Evolutionary conservation across 371 early-diverging fungal genomes (phyloP).

Genomic region (Mucor irregularis): DNA sequence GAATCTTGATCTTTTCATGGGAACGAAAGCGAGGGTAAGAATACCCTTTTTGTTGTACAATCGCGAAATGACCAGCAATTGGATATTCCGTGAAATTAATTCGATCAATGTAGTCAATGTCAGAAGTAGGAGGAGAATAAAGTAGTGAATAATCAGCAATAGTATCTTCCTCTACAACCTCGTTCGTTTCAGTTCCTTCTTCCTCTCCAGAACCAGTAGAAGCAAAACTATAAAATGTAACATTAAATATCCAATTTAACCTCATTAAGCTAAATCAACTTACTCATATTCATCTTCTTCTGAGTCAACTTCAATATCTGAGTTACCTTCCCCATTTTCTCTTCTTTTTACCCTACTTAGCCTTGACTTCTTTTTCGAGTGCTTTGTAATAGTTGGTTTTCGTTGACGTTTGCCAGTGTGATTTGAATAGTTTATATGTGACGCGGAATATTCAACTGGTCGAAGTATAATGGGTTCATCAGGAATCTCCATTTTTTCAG

Average conservation of each 20-base stretch:
- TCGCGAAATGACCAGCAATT: constrained; percentile 53
- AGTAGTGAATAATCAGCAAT: constrained; percentile 42
- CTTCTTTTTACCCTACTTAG: constrained; percentile 15
- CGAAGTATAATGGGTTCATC: constrained; percentile 46
- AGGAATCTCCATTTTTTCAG: constrained; percentile 39
- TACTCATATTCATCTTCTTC: constrained; percentile 39
- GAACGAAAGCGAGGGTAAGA: constrained; percentile 64
- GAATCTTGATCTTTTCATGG: constrained; percentile 55
- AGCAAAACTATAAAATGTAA: constrained; percentile 2
- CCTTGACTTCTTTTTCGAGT: constrained; percentile 6
- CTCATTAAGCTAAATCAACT: not conserved
- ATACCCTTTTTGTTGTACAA: constrained; percentile 67
- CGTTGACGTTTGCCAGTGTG: constrained; percentile 34
- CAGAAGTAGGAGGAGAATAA: constrained; percentile 34
- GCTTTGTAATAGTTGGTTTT: constrained; percentile 24
- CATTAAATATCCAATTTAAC: not conserved
- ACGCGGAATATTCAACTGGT: constrained; percentile 28
- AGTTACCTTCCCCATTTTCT: not conserved
- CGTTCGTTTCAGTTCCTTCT: constrained; percentile 10
- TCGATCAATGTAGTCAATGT: constrained; percentile 38
- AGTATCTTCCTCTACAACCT: constrained; percentile 39
- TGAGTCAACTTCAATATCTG: constrained; percentile 22
- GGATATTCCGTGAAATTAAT: constrained; percentile 45
- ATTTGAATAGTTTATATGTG: not conserved
- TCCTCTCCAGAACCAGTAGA: constrained; percentile 29